Base-by-base conservation (phyloP, 2,329 filamentous ascomycete genomes). In the Monilinia fructicola region DNA sequence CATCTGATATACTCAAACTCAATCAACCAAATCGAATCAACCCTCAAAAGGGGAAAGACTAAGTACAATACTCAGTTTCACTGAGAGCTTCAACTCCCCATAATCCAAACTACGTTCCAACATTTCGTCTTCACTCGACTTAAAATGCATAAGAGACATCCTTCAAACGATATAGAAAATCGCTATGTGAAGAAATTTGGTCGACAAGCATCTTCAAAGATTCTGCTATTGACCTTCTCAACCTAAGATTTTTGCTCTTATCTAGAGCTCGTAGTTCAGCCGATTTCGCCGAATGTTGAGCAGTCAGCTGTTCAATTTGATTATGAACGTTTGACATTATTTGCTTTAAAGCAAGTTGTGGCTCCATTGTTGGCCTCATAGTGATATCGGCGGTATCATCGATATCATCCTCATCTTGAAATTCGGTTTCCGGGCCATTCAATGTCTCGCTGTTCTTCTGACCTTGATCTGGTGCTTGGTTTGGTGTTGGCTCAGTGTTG, bases 171-270 rank as follows among this genome's bases (percentile, higher is more conserved):
- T 60, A 60, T 38, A 60, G 44, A 21, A 60, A 60, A 40, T 60
- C 58, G n/a, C 58, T 60, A 7, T 60, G 58, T 50, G 58, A 60
- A 26, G 58, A 60, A 26, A 60, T 60, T 12, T 60, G 58, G 23
- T 60, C 58, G 44, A 60, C 58, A 40, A 60, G 58, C 14, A 60
- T 50, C 28, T 60, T 60, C 2, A 60, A 50, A 16, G 58, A 60
- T 60, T 60, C 58, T n/a, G 58, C 58, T 4, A 60, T 46, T 50
- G 58, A 60, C 38, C 58, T 60, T 60, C 58, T 60, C 44, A 60
- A 50, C 38, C 58, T 23, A 12, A 60, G 58, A 50, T 60, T 60
- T 10, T 60, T 60, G 58, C 58, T 60, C 58, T 60, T 60, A 50
- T 60, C 58, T 44, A 60, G 14, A 38, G 58, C 31, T 14, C 44